Percentiles rank a stretch among this genome's conserved stretches.
phyloP scores from a whole-genome alignment of 108 stramenopile species.

The Pseudonitzschia multistriata region DNA sequence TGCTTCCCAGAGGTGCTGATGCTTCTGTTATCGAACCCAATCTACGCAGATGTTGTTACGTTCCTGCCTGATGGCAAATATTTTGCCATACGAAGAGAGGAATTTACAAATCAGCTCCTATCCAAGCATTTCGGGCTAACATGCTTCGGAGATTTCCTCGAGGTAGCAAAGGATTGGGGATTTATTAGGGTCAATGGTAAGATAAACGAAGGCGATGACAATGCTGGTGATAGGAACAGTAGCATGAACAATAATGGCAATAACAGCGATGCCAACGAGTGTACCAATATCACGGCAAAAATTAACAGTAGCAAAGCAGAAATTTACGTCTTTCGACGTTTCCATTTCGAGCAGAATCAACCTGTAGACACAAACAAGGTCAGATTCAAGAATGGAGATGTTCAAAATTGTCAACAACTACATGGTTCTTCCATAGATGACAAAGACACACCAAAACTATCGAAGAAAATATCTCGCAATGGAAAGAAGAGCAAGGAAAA shows the following conservation, averaged over 20 bases:
- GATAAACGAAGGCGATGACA: constrained; percentile 19
- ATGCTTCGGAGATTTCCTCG: constrained; percentile 41
- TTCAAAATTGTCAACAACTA: not conserved
- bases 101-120: constrained; percentile 70
- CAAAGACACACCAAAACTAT: not conserved
- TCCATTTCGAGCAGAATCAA: constrained; percentile 53
- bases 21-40: constrained; percentile 42
- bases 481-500: not conserved
- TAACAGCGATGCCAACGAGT: not conserved
- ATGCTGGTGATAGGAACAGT: not conserved
- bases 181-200: constrained; percentile 29
- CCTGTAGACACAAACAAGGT: constrained; percentile 31
- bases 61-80: constrained; percentile 70
- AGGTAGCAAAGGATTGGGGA: constrained; percentile 38
- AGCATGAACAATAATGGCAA: constrained; percentile 11
- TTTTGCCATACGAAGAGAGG: constrained; percentile 56
- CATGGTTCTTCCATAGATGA: constrained; percentile 8
- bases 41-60: constrained; percentile 46
- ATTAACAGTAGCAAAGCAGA: constrained; percentile 6
- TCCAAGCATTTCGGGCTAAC: constrained; percentile 51
- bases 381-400: constrained; percentile 20
- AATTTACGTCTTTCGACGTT: constrained; percentile 69
- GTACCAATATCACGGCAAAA: not conserved
- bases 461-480: not conserved
- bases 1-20: constrained; percentile 45